These are phyloP conservation scores for Triticum aestivum DNA, from an alignment of 176 grass and related monocot genomes.

Conservation along the genomic window IWGSC_CS_RefSeq_v2.1 NC_057794.1:250836493-250836992, in stretches of 20 bases:
- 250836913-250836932: constrained; percentile 39
- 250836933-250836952: constrained; percentile 25
- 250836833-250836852: not conserved
- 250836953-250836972: constrained; percentile 27
- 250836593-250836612: not conserved
- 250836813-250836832: not conserved
- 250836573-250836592: not conserved
- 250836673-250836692: not conserved
- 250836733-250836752: constrained; percentile 61
- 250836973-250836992: constrained; percentile 25
- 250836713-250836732: constrained; percentile 89
- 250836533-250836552: not conserved
- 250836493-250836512: not conserved
- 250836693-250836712: constrained; percentile 44
- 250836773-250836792: constrained; percentile 46
- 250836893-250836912: constrained; percentile 38
- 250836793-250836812: constrained; percentile 27
- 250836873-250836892: constrained; percentile 31
- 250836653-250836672: not conserved
- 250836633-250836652: not conserved
- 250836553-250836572: not conserved
- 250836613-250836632: not conserved
- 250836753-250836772: constrained; percentile 61
- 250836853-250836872: constrained; percentile 20
- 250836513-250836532: not conserved